Evolutionary conservation across 2,329 filamentous ascomycete species (phyloP).

Genomic region (Thermothelomyces thermophilus): DNA sequence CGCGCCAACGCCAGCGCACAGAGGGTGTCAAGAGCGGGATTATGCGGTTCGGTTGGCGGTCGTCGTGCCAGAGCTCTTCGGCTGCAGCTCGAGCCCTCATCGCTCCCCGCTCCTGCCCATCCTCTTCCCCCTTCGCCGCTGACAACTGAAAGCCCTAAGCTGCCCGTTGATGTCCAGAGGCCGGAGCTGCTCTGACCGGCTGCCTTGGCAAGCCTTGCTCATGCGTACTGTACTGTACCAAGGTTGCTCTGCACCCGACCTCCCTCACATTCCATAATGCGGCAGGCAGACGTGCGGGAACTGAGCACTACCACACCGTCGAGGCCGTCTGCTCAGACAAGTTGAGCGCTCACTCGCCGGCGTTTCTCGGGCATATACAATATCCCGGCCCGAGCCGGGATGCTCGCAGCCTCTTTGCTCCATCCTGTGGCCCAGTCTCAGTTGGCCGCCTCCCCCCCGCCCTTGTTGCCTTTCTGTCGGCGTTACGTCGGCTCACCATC

Average conservation of each 20-base stretch:
- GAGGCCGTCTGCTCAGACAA: constrained; percentile 7
- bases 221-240: constrained; percentile 4
- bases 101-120: neutral
- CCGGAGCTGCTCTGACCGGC: neutral
- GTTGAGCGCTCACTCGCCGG: constrained; percentile 10
- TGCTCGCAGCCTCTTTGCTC: constrained; percentile 3
- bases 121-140: neutral
- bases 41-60: neutral
- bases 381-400: neutral
- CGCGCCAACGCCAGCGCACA: constrained; percentile 3
- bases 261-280: neutral
- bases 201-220: constrained; percentile 12
- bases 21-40: constrained; percentile 15
- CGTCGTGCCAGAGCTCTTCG: neutral
- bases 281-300: constrained; percentile 17
- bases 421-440: neutral
- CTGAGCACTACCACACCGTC: constrained; percentile 15
- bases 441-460: neutral
- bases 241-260: constrained; percentile 9
- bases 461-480: neutral
- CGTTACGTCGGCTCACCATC: constrained; percentile 1
- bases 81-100: constrained; percentile 1
- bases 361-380: constrained; percentile 14
- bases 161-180: neutral
- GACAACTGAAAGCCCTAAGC: neutral